phyloP scores from a whole-genome alignment of 441 rosid genomes.

The Gossypium gossypioides region DNA sequence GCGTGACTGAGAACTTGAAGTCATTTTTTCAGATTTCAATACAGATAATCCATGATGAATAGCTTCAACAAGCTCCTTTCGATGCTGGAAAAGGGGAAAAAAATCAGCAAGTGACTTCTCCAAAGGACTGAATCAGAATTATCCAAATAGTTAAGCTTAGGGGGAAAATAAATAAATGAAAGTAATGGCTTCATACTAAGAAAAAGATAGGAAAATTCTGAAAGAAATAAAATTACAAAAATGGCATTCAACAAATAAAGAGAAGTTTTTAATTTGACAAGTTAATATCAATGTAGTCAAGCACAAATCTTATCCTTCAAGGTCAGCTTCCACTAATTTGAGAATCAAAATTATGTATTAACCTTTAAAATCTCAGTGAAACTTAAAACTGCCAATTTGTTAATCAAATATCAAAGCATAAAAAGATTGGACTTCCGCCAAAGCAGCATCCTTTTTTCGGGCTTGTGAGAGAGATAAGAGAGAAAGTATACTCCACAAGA shows the following conservation, averaged over 20 bases:
- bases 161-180: neutral
- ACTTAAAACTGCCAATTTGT: neutral
- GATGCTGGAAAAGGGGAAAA: slow-evolving; percentile 49
- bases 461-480: neutral
- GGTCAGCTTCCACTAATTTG: neutral
- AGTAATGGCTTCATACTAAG: neutral
- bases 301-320: neutral
- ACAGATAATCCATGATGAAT: slow-evolving; percentile 61
- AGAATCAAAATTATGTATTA: neutral
- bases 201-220: neutral
- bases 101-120: neutral
- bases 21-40: slow-evolving; percentile 64
- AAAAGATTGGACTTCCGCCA: neutral
- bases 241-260: neutral
- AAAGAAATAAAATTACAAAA: slow-evolving; percentile 8
- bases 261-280: neutral
- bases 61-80: slow-evolving; percentile 81
- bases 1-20: slow-evolving; percentile 55
- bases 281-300: neutral
- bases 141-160: neutral
- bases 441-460: neutral
- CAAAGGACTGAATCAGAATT: neutral
- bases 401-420: neutral
- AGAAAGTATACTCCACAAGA: neutral
- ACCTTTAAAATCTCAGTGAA: neutral